A percentile compares a stretch with the other conserved stretches of the same genome.
phyloP scores from a whole-genome alignment of 257 asterid genomes.

The Datura wrightii region DNA sequence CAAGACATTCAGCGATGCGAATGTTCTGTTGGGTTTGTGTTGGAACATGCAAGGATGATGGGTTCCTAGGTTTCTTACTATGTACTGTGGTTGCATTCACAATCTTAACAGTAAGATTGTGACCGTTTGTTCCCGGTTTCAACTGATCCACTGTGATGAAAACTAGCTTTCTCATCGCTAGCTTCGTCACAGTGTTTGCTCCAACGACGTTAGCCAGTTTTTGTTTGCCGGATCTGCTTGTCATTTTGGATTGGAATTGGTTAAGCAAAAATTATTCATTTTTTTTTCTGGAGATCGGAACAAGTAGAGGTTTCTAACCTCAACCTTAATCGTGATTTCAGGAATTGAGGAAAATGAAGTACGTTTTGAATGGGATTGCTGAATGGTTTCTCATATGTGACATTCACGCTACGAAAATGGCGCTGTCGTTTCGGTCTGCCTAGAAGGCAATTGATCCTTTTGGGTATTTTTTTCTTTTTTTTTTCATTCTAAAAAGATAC shows the following conservation, averaged over 20 bases:
- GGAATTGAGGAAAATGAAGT: slow-evolving; percentile 20
- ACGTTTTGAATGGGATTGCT: background rate
- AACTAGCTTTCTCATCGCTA: slow-evolving; percentile 74
- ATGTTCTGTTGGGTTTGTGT: slow-evolving; percentile 56
- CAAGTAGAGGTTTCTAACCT: slow-evolving; percentile 41
- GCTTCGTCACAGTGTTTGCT: slow-evolving; percentile 36
- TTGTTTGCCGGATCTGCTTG: slow-evolving; percentile 49
- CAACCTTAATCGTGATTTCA: slow-evolving; percentile 49
- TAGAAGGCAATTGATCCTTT: background rate
- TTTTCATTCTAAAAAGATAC: slow-evolving; percentile 18
- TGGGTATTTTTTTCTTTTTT: background rate
- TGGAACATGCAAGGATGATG: slow-evolving; percentile 54
- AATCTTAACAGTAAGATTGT: slow-evolving; percentile 65
- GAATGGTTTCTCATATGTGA: slow-evolving; percentile 11
- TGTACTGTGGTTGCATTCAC: slow-evolving; percentile 64
- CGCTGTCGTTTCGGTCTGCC: slow-evolving; percentile 20
- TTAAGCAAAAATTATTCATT: background rate
- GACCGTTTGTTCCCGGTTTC: slow-evolving; percentile 80
- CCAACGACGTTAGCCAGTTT: slow-evolving; percentile 44
- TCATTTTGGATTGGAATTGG: slow-evolving; percentile 47
- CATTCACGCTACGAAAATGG: background rate
- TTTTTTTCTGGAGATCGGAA: background rate
- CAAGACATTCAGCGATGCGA: slow-evolving; percentile 76
- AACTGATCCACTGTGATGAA: slow-evolving; percentile 67
- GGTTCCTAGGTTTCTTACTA: slow-evolving; percentile 71